Base-by-base conservation (phyloP, 2,329 filamentous ascomycete genomes). In the Fusarium albosuccineum region DNA sequence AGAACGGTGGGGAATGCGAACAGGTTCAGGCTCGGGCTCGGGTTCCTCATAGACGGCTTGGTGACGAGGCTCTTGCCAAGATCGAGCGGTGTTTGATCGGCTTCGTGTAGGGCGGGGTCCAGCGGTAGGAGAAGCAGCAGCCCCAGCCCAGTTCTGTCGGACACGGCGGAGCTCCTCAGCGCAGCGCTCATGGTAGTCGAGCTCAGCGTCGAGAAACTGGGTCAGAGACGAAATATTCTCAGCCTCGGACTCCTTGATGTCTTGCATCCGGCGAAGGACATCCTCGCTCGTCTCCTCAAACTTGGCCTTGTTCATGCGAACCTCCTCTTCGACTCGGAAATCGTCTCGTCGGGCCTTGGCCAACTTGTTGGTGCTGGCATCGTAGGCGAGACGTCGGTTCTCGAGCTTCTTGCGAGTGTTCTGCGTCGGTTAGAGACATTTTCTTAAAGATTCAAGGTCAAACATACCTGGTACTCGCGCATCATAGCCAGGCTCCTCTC, bases 271-370 rank as follows among this genome's bases (percentile, higher is more conserved):
- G 62, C 95, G 89, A 72, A 91, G 87, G 56, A 98, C 94, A 73
- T 98, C 95, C 75, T 98, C 95, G 75, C 88, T 96, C 14, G 93
- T 91, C 82, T 98, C 96, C 76, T 98, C 96, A 75, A 97, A 98
- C 81, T 98, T 98, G 73, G 93, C 92, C 78, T 97, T 97, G 77
- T 96, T 93, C 29, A 89, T 87, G 57, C 95, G 91, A 55, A 97
- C 87, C 79, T 98, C 95, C 76, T 98, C 95, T 78, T 98, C 96
- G 57, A 96, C 86, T 65, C 93, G 87, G 82, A 96, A 97, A 77
- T 98, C 95, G 74, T 98, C 95, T 74, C 91, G 93, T 82, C 97
- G 97, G 26, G 91, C 90, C 80, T 97, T 97, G 75, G 97, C 91
- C 88, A 97, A 90, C 83, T 97, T 97, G 67, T 89, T 88, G 48